A percentile compares a stretch with the other conserved stretches of the same genome.
These are phyloP conservation scores for Excoecaria cochinchinensis DNA, from an alignment of 345 rosid species.

Conservation along the genomic window DNA sequence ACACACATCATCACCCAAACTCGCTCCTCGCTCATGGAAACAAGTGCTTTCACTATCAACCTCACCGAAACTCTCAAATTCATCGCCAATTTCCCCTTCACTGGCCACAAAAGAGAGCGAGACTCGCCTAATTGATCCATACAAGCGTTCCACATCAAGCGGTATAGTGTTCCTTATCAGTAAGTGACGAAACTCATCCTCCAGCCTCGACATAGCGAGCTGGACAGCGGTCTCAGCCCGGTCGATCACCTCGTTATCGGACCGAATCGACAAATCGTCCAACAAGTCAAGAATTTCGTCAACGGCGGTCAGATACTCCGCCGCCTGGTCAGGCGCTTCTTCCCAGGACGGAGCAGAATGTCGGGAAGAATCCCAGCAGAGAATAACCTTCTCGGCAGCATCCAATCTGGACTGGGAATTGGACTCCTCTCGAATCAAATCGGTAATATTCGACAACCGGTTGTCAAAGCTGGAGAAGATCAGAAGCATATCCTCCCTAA, in stretches of 20 bases:
- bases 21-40: constrained; percentile 83
- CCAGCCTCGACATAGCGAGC: constrained; percentile 86
- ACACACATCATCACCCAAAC: constrained; percentile 71
- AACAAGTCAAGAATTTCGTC: constrained; percentile 68
- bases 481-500: constrained; percentile 88
- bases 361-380: constrained; percentile 50
- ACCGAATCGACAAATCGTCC: constrained; percentile 46
- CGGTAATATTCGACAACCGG: constrained; percentile 81
- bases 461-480: constrained; percentile 95
- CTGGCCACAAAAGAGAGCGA: constrained; percentile 52
- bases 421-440: constrained; percentile 51
- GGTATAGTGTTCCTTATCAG: constrained; percentile 78
- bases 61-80: constrained; percentile 68
- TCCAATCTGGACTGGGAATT: constrained; percentile 43
- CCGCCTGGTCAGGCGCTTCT: constrained; percentile 65
- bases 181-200: constrained; percentile 84
- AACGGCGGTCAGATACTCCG: constrained; percentile 65
- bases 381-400: constrained; percentile 66
- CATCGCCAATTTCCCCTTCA: constrained; percentile 71
- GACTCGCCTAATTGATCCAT: constrained; percentile 81
- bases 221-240: constrained; percentile 86
- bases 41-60: constrained; percentile 53
- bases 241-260: constrained; percentile 52
- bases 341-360: constrained; percentile 50
- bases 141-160: constrained; percentile 66